Conservation (phyloP, 2,329 filamentous ascomycete genomes). For the Talaromyces islandicus region DNA sequence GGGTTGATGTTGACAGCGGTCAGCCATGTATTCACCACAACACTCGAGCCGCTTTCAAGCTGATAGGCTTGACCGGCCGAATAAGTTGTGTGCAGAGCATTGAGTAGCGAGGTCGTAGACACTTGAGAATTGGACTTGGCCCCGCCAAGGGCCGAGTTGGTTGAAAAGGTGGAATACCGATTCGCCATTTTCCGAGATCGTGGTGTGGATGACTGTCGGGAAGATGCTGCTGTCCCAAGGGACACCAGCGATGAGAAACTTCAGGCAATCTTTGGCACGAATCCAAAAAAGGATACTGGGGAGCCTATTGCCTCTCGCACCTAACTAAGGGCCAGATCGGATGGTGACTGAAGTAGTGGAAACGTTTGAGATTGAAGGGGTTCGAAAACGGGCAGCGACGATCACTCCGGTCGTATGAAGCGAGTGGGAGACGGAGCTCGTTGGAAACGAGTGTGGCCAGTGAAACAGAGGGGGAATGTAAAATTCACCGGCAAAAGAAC, state of each 20-base stretch:
- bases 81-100: constrained; percentile 86
- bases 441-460: constrained; percentile 9
- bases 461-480: neutral
- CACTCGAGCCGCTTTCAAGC: constrained; percentile 81
- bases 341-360: neutral
- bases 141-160: constrained; percentile 48
- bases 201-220: neutral
- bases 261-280: neutral
- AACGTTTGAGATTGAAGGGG: neutral
- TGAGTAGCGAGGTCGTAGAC: constrained; percentile 87
- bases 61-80: constrained; percentile 73
- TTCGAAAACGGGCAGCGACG: neutral
- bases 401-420: neutral
- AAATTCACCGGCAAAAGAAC: constrained; percentile 1
- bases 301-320: neutral
- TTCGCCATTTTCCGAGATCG: constrained; percentile 44
- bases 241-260: constrained; percentile 4
- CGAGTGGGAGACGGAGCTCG: neutral
- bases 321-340: neutral
- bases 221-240: neutral
- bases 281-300: neutral
- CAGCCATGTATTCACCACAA: constrained; percentile 94
- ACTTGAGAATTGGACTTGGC: constrained; percentile 60
- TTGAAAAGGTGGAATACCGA: constrained; percentile 58
- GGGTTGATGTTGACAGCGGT: constrained; percentile 67